Conservation (phyloP, 495 filamentous ascomycete species). For the Penicillium simplicissimum region DNA sequence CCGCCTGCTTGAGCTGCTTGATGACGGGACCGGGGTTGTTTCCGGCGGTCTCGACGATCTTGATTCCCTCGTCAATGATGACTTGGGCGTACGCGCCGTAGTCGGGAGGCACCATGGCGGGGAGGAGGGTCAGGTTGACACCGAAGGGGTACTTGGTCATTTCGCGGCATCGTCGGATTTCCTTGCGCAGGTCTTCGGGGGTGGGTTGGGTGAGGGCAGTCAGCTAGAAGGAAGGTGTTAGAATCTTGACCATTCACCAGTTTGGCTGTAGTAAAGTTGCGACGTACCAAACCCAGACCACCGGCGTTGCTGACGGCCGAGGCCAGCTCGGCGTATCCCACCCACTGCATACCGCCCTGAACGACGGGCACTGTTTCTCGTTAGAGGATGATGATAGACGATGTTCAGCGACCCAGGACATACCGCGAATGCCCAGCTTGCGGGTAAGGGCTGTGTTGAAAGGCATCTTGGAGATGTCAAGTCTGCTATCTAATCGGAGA, state of each 20-base stretch:
- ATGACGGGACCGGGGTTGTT: slow-evolving; percentile 94
- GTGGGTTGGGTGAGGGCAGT: slow-evolving; percentile 94
- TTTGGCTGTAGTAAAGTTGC: background rate
- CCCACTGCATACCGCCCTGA: slow-evolving; percentile 97
- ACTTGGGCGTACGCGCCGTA: slow-evolving; percentile 91
- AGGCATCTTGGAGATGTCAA: slow-evolving; percentile 60
- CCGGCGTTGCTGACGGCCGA: slow-evolving; percentile 94
- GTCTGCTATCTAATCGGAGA: slow-evolving; percentile 1
- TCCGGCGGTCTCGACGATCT: slow-evolving; percentile 94
- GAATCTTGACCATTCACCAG: background rate
- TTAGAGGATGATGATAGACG: slow-evolving; percentile 11
- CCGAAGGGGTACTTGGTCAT: slow-evolving; percentile 91
- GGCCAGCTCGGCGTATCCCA: slow-evolving; percentile 86
- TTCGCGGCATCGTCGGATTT: slow-evolving; percentile 82
- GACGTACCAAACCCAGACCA: slow-evolving; percentile 75
- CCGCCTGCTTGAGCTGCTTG: slow-evolving; percentile 77
- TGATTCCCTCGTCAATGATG: slow-evolving; percentile 89
- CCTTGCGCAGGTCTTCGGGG: slow-evolving; percentile 88
- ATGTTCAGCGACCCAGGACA: slow-evolving; percentile 8
- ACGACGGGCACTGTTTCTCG: slow-evolving; percentile 79
- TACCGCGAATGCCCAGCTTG: slow-evolving; percentile 83
- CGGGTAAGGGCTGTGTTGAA: slow-evolving; percentile 90
- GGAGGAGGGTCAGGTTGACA: slow-evolving; percentile 95
- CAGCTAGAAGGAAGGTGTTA: slow-evolving; percentile 41
- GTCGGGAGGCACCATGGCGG: slow-evolving; percentile 84